These are phyloP conservation scores for Sugiyamaella smithiae DNA, from an alignment of 805 yeast species.

Conservation along the genomic window DNA sequence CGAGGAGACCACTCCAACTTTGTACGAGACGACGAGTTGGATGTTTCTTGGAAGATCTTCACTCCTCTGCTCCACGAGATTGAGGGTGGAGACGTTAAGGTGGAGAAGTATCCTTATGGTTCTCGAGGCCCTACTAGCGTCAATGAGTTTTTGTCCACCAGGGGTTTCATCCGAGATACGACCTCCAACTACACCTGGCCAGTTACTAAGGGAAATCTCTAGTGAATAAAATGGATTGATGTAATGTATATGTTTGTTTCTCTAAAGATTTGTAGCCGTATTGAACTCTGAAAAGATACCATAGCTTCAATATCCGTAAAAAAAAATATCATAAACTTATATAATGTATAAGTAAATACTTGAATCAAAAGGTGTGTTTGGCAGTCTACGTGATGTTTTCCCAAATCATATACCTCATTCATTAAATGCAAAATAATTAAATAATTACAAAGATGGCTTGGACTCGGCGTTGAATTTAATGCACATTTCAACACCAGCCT, in stretches of 20 bases:
- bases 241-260: too few species aligned
- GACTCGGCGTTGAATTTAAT: conserved; percentile 24
- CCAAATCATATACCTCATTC: too few species aligned
- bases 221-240: conserved; percentile 1
- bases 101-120: conserved; percentile 75
- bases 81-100: conserved; percentile 70
- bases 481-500: conserved; percentile 42
- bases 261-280: too few species aligned
- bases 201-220: conserved; percentile 33
- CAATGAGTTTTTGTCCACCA: conserved; percentile 56
- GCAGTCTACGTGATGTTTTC: too few species aligned
- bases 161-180: conserved; percentile 69
- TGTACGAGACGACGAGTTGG: conserved; percentile 96
- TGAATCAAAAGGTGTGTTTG: too few species aligned
- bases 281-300: too few species aligned
- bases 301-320: too few species aligned
- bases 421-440: conserved; percentile 4
- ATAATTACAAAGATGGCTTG: conserved; percentile 19
- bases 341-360: too few species aligned
- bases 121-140: conserved; percentile 80
- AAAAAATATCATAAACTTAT: too few species aligned
- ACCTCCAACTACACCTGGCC: conserved; percentile 88
- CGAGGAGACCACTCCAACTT: conserved; percentile 95
- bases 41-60: conserved; percentile 86
- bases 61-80: conserved; percentile 83